A percentile compares a stretch with the other conserved stretches of the same genome.
These are phyloP conservation scores for Eragrostis curvula DNA, from an alignment of 176 grass and related monocot species.

Conservation along the genomic window DNA sequence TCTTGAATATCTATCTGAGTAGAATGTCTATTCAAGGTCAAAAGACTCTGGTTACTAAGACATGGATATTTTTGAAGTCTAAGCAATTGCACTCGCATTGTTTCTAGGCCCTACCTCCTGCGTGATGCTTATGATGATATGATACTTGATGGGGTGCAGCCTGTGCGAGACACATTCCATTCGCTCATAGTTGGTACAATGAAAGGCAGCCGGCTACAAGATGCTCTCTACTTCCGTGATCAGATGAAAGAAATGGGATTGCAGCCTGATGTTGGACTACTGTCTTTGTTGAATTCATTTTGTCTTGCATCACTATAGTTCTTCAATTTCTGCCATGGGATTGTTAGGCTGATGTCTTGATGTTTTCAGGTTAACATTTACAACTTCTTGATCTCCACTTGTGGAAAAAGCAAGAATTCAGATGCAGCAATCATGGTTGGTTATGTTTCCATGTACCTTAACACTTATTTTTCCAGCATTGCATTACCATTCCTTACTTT, in stretches of 20 bases:
- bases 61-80: conserved; percentile 7
- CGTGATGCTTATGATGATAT: conserved; percentile 95
- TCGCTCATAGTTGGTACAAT: conserved; percentile 88
- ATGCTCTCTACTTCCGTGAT: conserved; percentile 93
- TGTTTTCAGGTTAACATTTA: conserved; percentile 95
- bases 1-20: conserved; percentile 10
- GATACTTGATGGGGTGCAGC: conserved; percentile 94
- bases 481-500: background rate
- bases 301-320: conserved; percentile 13
- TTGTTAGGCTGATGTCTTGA: conserved; percentile 35
- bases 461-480: conserved; percentile 15
- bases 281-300: conserved; percentile 37
- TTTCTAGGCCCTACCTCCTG: conserved; percentile 71
- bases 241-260: conserved; percentile 97
- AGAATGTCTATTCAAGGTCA: conserved; percentile 4
- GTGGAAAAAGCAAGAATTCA: conserved; percentile 90
- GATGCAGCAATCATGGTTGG: conserved; percentile 85
- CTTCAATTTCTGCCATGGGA: background rate
- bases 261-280: conserved; percentile 72
- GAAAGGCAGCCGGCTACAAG: conserved; percentile 89
- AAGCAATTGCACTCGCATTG: background rate
- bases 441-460: conserved; percentile 21
- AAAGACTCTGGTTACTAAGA: conserved; percentile 2
- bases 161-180: conserved; percentile 85
- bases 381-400: conserved; percentile 96